Conservation (phyloP, 2,329 filamentous ascomycete species). For the Fusarium sp. region DNA sequence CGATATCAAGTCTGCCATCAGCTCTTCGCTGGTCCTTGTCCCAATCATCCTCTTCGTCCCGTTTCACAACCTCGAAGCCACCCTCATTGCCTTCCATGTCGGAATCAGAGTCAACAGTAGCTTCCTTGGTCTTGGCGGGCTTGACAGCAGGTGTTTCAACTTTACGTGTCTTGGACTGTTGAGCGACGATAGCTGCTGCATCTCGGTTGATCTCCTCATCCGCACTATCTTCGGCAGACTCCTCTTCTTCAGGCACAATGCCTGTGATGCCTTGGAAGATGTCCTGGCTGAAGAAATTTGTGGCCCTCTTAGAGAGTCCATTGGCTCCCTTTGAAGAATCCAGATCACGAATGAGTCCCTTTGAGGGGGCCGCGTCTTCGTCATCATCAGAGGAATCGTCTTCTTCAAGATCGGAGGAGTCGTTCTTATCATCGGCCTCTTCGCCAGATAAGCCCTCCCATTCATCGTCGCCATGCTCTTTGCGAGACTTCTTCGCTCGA, state of each 20-base stretch:
- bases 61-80: conserved; percentile 73
- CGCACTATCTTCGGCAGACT: conserved; percentile 37
- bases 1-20: conserved; percentile 82
- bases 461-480: conserved; percentile 85
- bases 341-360: conserved; percentile 53
- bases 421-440: conserved; percentile 64
- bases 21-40: conserved; percentile 72
- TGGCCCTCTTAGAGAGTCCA: conserved; percentile 66
- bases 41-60: conserved; percentile 67
- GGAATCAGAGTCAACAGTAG: conserved; percentile 46
- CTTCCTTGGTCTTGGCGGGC: conserved; percentile 28
- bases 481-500: conserved; percentile 87
- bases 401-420: conserved; percentile 67
- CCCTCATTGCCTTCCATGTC: conserved; percentile 57
- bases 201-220: conserved; percentile 53
- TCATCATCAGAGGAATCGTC: conserved; percentile 54
- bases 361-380: conserved; percentile 39
- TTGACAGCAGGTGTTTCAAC: conserved; percentile 21
- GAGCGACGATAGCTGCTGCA: conserved; percentile 42
- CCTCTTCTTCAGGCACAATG: conserved; percentile 64
- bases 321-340: conserved; percentile 46
- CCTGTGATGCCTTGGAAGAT: conserved; percentile 88
- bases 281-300: conserved; percentile 93
- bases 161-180: conserved; percentile 47
- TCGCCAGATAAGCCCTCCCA: conserved; percentile 89